Evolutionary conservation across 2,329 filamentous ascomycete species (phyloP), one percentile per base, ranked within the genome.

Genomic region (Cadophora sp.): DNA sequence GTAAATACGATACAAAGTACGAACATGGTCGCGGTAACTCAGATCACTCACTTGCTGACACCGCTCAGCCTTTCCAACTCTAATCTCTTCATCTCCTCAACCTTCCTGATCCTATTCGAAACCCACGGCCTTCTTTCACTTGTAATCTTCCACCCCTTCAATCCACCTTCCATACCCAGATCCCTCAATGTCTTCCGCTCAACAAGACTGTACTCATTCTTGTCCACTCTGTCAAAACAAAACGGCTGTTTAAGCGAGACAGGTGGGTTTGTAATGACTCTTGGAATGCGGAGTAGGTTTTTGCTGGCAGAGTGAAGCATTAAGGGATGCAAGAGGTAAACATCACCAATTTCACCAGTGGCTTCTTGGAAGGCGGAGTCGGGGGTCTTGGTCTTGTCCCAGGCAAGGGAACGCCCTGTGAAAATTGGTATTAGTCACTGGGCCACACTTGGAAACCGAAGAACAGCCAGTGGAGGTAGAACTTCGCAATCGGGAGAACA

Each of bases 251-350:
- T 84, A 37, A 87, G 75, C 4, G 79, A 79, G 1, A 86, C 83
- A 0, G 84, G 83, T 5, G 85, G 85, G 68, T 87, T 87, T 3
- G 84, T 87, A 72, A 87, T 87, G 40, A 87, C 81, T 4, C 85
- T 77, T 1, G 82, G 79, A 12, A 80, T 79, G 24, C 85, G 77
- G 29, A 84, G 69, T 63, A 80, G 79, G 72, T 87, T 87, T 62
- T 81, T 81, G 6, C 81, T 83, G 7, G 83, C 84, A 0, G 82
- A 84, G 73, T 87, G 85, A 63, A 86, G 74, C 84, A 86, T 87
- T 29, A 87, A 75, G 9, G 85, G 85, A 74, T 87, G 85, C 68
- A 87, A 73, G 4, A 87, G 76, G 67, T 84, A 82, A 4, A 87
- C 84, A 69, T 87, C 85, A 3, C 85, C 85, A 0, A 83, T 79